Conservation (phyloP, 768 basidiomycete genomes). For the Boletus barrowsii region DNA sequence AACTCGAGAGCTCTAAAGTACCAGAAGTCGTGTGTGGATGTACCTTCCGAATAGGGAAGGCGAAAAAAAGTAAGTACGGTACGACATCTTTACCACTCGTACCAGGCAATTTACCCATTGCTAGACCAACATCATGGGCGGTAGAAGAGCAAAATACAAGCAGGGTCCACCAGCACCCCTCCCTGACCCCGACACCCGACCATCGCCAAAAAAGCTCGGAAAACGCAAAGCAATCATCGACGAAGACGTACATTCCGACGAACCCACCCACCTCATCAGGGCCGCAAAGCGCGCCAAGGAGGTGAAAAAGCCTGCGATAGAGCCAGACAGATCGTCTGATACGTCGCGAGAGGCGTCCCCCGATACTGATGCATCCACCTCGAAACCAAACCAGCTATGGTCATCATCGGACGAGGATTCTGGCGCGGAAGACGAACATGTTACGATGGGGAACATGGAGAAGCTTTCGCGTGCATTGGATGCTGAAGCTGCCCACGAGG, state of each 20-base stretch:
- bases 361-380: constrained; percentile 24
- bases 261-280: constrained; percentile 27
- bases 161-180: constrained; percentile 68
- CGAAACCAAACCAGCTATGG: constrained; percentile 21
- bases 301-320: constrained; percentile 20
- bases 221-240: constrained; percentile 67
- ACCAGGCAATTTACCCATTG: neutral
- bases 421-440: constrained; percentile 50
- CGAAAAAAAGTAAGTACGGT: constrained; percentile 17
- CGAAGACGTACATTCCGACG: constrained; percentile 27
- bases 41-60: constrained; percentile 24
- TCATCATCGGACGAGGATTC: constrained; percentile 44
- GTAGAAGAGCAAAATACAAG: constrained; percentile 82
- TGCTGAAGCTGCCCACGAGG: constrained; percentile 61
- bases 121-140: constrained; percentile 58
- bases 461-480: constrained; percentile 77
- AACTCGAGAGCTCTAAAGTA: neutral
- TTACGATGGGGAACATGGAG: constrained; percentile 81
- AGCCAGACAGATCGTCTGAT: constrained; percentile 24
- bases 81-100: neutral
- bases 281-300: constrained; percentile 38
- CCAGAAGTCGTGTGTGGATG: too few species aligned
- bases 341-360: constrained; percentile 46
- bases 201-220: constrained; percentile 56
- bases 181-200: constrained; percentile 31